Conservation (phyloP, 1,284 basidiomycete genomes). For the Trametes polyzona region DNA sequence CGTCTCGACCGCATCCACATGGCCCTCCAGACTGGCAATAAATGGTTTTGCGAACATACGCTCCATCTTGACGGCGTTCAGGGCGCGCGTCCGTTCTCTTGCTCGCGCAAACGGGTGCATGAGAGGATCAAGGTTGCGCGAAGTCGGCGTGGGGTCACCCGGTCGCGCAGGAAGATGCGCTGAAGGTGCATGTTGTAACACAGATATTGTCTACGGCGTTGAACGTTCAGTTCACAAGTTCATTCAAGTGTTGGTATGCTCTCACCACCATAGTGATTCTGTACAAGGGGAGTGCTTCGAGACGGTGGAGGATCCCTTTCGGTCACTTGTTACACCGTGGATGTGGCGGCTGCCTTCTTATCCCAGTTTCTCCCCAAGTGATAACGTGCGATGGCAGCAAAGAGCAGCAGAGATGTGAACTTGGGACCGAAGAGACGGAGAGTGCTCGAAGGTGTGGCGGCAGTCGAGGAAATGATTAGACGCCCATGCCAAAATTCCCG, state of each 20-base stretch:
- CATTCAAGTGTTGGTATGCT: not conserved
- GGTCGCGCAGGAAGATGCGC: conserved; percentile 70
- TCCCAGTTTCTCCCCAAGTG: too few species aligned
- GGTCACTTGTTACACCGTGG: too few species aligned
- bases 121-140: conserved; percentile 91
- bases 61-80: conserved; percentile 97
- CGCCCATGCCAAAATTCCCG: conserved; percentile 10
- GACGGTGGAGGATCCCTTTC: not conserved
- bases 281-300: not conserved
- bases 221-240: not conserved
- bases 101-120: conserved; percentile 94
- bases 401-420: too few species aligned
- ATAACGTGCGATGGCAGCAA: too few species aligned
- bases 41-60: conserved; percentile 98
- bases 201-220: conserved; percentile 86
- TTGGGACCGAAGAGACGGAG: not conserved
- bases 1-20: conserved; percentile 94
- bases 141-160: conserved; percentile 86
- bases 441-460: not conserved
- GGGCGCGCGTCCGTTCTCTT: conserved; percentile 90
- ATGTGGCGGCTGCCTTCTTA: too few species aligned
- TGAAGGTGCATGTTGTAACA: conserved; percentile 84
- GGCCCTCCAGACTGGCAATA: conserved; percentile 88
- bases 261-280: conserved; percentile 30
- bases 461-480: not conserved